These are phyloP conservation scores for Citrus reticulata DNA, from an alignment of 345 rosid genomes.

Conservation along the genomic window DNA sequence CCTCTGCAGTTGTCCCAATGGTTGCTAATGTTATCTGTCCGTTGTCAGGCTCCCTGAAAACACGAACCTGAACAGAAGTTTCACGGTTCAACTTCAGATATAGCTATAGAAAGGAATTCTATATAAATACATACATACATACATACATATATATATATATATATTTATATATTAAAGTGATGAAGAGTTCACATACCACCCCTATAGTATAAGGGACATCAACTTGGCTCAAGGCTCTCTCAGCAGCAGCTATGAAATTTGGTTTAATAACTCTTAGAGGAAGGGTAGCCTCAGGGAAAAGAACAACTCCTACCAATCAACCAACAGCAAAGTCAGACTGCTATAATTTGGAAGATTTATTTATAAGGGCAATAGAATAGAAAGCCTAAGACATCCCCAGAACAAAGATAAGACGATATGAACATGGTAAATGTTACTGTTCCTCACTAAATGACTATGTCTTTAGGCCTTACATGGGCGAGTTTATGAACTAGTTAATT, in stretches of 20 bases:
- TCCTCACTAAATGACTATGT: background rate
- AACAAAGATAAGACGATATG: background rate
- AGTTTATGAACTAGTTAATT: background rate
- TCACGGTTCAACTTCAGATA: constrained; percentile 1
- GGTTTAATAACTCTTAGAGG: constrained; percentile 83
- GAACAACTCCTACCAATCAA: constrained; percentile 71
- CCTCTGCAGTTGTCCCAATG: constrained; percentile 97
- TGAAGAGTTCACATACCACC: constrained; percentile 62
- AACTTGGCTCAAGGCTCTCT: constrained; percentile 73
- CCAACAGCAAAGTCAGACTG: constrained; percentile 14
- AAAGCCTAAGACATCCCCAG: background rate
- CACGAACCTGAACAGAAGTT: constrained; percentile 53
- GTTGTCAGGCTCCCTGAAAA: constrained; percentile 38
- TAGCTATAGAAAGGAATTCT: background rate
- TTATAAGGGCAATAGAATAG: background rate
- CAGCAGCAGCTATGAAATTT: constrained; percentile 71
- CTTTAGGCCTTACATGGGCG: background rate
- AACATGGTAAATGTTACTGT: background rate
- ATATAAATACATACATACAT: too few relatives aligned
- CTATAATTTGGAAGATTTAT: background rate
- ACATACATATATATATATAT: too few relatives aligned
- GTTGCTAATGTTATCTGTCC: constrained; percentile 45
- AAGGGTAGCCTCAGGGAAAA: constrained; percentile 92
- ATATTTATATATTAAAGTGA: background rate
- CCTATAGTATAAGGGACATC: constrained; percentile 78